phyloP scores from a whole-genome alignment of 331 rosid genomes.

The Rhamnella rubrinervis region DNA sequence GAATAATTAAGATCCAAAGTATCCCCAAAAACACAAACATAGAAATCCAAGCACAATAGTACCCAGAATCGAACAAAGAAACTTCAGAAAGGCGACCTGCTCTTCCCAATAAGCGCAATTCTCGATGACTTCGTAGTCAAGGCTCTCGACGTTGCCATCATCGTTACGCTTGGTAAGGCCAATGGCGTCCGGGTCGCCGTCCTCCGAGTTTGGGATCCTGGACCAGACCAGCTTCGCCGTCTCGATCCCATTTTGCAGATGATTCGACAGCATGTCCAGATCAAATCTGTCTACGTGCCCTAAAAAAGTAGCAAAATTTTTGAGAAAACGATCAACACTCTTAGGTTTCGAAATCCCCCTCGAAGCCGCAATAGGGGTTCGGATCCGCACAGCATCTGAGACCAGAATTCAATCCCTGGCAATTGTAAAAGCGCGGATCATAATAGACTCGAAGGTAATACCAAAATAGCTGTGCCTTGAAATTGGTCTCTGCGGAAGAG shows the following conservation, averaged over 20 bases:
- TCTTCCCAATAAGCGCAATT: slow-evolving; percentile 89
- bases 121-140: slow-evolving; percentile 97
- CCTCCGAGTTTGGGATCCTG: slow-evolving; percentile 71
- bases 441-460: not conserved
- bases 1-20: not conserved
- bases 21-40: not conserved
- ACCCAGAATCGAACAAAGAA: slow-evolving; percentile 10
- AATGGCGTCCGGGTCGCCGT: slow-evolving; percentile 34
- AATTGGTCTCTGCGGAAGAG: not conserved
- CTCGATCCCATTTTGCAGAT: slow-evolving; percentile 77
- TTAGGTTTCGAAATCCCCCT: not conserved
- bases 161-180: slow-evolving; percentile 55
- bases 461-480: not conserved
- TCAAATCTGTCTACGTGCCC: slow-evolving; percentile 17
- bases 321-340: not conserved
- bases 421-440: not conserved
- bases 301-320: slow-evolving; percentile 13
- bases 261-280: slow-evolving; percentile 64
- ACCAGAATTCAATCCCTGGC: not conserved
- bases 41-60: slow-evolving; percentile 5
- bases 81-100: slow-evolving; percentile 51
- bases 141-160: slow-evolving; percentile 69
- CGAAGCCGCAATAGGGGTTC: not conserved
- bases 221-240: slow-evolving; percentile 83
- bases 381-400: slow-evolving; percentile 14